A percentile compares a stretch with the other conserved stretches of the same genome.
Conservation (phyloP, 2,329 filamentous ascomycete species). For the Pleomassaria siparia region DNA sequence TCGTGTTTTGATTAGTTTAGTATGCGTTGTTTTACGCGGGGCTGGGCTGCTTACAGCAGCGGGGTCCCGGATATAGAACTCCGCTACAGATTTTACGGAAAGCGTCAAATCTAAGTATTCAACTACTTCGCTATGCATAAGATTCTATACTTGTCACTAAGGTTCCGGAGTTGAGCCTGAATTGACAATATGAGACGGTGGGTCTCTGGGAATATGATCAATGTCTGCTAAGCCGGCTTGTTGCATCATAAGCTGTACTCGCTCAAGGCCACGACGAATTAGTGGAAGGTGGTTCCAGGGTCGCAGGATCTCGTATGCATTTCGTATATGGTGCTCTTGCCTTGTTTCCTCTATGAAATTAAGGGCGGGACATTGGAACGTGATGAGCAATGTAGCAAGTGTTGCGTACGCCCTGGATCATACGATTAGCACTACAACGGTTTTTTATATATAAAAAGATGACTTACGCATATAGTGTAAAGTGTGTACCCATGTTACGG, state of each 20-base stretch:
- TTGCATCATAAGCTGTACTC: slow-evolving; percentile 21
- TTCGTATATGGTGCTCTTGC: slow-evolving; percentile 25
- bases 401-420: slow-evolving; percentile 18
- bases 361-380: slow-evolving; percentile 19
- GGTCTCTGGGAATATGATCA: slow-evolving; percentile 11
- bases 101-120: not conserved
- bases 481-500: slow-evolving; percentile 25
- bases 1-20: too few species aligned
- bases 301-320: slow-evolving; percentile 22
- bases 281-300: slow-evolving; percentile 26
- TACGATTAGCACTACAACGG: not conserved
- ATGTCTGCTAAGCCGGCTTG: slow-evolving; percentile 18
- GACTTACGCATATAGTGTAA: slow-evolving; percentile 23
- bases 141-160: not conserved
- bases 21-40: not conserved
- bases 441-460: not conserved
- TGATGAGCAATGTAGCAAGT: slow-evolving; percentile 22
- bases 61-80: slow-evolving; percentile 16
- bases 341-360: slow-evolving; percentile 23
- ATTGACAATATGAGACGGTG: slow-evolving; percentile 6
- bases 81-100: slow-evolving; percentile 7
- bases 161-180: slow-evolving; percentile 5
- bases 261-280: slow-evolving; percentile 21
- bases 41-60: slow-evolving; percentile 1
- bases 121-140: not conserved